These are phyloP conservation scores for Erythrophleum fordii DNA, from an alignment of 306 rosid genomes.

Conservation along the genomic window DNA sequence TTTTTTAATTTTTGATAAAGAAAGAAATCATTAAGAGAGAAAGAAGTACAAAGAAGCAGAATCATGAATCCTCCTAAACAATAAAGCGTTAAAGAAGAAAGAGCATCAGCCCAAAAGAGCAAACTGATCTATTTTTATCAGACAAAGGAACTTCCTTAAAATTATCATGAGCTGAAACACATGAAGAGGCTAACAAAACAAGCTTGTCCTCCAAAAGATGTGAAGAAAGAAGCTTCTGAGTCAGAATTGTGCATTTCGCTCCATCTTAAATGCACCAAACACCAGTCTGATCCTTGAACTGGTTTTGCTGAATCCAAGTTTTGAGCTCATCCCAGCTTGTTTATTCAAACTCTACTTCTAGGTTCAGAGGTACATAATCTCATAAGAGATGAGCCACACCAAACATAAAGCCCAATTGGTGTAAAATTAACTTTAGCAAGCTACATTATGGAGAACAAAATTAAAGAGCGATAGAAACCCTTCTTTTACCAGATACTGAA, in stretches of 20 bases:
- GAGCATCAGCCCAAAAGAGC: neutral
- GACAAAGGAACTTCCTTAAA: neutral
- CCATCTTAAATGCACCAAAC: neutral
- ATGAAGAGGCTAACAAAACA: neutral
- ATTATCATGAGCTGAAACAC: neutral
- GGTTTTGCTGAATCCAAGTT: neutral
- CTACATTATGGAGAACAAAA: slow-evolving; percentile 11
- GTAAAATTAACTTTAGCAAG: neutral
- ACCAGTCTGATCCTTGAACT: neutral
- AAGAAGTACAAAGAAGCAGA: neutral
- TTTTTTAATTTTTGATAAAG: neutral
- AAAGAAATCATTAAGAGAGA: neutral
- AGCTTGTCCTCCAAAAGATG: neutral
- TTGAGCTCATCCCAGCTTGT: neutral
- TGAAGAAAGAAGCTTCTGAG: neutral
- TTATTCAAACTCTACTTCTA: slow-evolving; percentile 12
- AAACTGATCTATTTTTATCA: neutral
- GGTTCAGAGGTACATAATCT: neutral
- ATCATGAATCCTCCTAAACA: neutral
- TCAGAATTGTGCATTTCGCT: neutral
- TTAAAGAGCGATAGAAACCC: neutral
- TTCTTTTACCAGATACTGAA: slow-evolving; percentile 14
- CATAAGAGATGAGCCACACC: neutral
- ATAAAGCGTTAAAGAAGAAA: neutral
- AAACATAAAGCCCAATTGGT: neutral